Conservation (phyloP, 352 stramenopile genomes). For the Hyaloperonospora brassicae region DNA sequence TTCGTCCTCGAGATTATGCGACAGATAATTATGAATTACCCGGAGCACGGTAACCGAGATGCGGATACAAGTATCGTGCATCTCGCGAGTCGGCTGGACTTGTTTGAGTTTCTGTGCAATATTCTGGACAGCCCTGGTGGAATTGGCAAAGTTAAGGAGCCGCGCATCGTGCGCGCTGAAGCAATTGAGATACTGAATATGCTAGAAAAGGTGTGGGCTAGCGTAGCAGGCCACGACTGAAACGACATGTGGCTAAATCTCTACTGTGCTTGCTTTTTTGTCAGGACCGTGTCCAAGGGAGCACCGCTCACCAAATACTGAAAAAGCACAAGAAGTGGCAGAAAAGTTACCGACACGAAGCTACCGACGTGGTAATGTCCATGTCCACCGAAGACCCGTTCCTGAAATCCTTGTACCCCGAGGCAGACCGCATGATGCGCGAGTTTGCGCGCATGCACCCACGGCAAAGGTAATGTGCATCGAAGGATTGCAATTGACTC, state of each 20-base stretch:
- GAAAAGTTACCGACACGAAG: slow-evolving; percentile 64
- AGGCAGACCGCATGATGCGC: slow-evolving; percentile 49
- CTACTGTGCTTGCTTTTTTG: not conserved
- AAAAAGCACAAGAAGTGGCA: slow-evolving; percentile 88
- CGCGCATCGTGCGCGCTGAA: slow-evolving; percentile 50
- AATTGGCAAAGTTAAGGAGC: slow-evolving; percentile 53
- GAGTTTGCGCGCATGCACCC: slow-evolving; percentile 37
- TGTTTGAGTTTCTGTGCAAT: slow-evolving; percentile 70
- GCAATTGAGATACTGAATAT: slow-evolving; percentile 74
- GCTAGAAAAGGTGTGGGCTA: slow-evolving; percentile 54
- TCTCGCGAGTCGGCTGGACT: slow-evolving; percentile 49
- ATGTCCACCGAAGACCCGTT: slow-evolving; percentile 63
- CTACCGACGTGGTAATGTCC: slow-evolving; percentile 34
- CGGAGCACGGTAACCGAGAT: slow-evolving; percentile 57
- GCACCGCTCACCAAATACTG: slow-evolving; percentile 62
- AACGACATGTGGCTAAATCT: slow-evolving; percentile 3
- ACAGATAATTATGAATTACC: slow-evolving; percentile 56
- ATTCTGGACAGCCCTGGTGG: slow-evolving; percentile 57
- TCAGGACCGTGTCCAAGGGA: slow-evolving; percentile 61
- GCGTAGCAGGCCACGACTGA: not conserved
- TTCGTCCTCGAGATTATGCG: slow-evolving; percentile 72
- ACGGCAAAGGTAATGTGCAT: slow-evolving; percentile 18
- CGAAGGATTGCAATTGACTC: slow-evolving; percentile 4
- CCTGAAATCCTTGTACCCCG: slow-evolving; percentile 44
- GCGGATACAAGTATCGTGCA: slow-evolving; percentile 62